These are phyloP conservation scores for Colletotrichum salicis DNA, from an alignment of 2,329 filamentous ascomycete genomes.

Conservation along the genomic window DNA sequence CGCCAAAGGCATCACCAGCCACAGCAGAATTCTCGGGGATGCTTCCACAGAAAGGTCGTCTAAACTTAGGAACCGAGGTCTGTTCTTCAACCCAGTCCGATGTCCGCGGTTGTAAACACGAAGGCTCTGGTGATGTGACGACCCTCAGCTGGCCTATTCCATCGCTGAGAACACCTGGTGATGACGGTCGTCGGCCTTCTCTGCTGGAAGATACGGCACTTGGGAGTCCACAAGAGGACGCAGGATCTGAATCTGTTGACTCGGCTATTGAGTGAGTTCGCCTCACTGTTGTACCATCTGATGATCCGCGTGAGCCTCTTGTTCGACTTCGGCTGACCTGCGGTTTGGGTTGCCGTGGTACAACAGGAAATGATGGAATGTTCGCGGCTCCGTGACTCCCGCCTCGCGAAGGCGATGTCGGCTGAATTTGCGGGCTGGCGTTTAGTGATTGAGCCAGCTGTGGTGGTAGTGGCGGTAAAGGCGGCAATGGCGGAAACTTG, in stretches of 20 bases:
- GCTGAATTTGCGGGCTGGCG: not conserved
- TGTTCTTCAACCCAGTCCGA: constrained; percentile 26
- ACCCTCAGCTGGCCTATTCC: not conserved
- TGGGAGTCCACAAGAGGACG: not conserved
- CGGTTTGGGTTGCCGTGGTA: not conserved
- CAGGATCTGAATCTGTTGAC: not conserved
- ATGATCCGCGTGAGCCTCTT: constrained; percentile 10
- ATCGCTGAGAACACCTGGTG: constrained; percentile 18
- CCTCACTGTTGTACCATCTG: not conserved
- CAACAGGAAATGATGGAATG: not conserved
- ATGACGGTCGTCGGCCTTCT: not conserved
- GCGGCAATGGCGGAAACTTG: constrained; percentile 30
- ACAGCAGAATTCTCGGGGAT: constrained; percentile 22
- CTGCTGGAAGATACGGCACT: not conserved
- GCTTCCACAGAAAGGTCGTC: not conserved
- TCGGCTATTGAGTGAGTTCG: not conserved
- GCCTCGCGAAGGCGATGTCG: not conserved
- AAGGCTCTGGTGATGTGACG: not conserved
- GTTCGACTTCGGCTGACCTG: not conserved
- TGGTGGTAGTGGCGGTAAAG: constrained; percentile 22
- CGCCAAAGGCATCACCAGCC: not conserved
- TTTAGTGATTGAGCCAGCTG: not conserved
- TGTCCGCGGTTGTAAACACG: not conserved
- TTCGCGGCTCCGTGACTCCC: not conserved
- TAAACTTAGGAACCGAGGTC: not conserved